Evolutionary conservation across 257 asterid genomes (phyloP).

Genomic region (Solanum okadae): DNA sequence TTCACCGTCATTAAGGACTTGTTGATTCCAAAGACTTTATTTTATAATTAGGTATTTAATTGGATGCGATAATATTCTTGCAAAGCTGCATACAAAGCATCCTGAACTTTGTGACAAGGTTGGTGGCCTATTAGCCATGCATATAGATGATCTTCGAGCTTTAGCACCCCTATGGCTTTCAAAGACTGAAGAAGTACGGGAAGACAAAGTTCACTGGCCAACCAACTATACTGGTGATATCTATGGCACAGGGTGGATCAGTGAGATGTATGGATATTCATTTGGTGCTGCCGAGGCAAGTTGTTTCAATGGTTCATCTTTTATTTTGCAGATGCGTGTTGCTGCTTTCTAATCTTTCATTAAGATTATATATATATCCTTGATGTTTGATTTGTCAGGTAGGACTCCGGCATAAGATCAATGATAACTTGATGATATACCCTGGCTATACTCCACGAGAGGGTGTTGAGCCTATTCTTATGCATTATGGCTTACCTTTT

Average conservation of each 20-base stretch:
- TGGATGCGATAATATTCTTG: constrained; percentile 82
- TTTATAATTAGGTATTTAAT: constrained; percentile 65
- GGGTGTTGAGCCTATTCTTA: constrained; percentile 87
- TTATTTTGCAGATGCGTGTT: background rate
- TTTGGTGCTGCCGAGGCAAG: constrained; percentile 96
- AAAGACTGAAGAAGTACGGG: constrained; percentile 81
- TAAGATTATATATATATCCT: background rate
- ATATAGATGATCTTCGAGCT: constrained; percentile 89
- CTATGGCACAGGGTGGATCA: constrained; percentile 85
- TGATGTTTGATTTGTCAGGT: constrained; percentile 50
- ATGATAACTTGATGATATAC: constrained; percentile 84
- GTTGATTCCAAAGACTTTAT: background rate
- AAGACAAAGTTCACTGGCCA: constrained; percentile 82
- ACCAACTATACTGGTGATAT: constrained; percentile 93
- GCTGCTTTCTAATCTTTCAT: background rate
- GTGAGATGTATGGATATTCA: constrained; percentile 99
- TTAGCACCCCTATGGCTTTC: constrained; percentile 92
- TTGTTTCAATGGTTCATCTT: background rate
- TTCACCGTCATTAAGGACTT: background rate
- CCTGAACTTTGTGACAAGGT: constrained; percentile 93
- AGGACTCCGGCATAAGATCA: constrained; percentile 90
- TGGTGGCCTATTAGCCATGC: constrained; percentile 96
- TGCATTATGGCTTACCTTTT: constrained; percentile 96
- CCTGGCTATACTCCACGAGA: constrained; percentile 88
- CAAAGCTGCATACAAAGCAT: constrained; percentile 81